A percentile compares a stretch with the other conserved stretches of the same genome.
Conservation (phyloP, 2,329 filamentous ascomycete genomes). For the Xylaria sp. region DNA sequence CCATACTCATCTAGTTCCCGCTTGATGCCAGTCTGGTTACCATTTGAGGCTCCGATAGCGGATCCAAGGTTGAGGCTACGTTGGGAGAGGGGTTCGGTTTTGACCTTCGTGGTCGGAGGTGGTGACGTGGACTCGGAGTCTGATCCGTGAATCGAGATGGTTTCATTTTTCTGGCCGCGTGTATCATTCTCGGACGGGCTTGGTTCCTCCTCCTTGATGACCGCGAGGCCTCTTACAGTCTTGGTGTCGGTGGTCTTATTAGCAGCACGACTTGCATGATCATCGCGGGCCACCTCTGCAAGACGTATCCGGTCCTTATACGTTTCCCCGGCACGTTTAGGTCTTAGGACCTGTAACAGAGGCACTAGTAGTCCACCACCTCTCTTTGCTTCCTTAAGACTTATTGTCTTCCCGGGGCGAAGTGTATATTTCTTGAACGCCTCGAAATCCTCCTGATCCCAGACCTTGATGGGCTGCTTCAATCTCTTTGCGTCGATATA, state of each 20-base stretch:
- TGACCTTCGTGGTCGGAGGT: not conserved
- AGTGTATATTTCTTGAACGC: constrained; percentile 22
- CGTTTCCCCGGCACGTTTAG: not conserved
- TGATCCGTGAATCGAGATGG: constrained; percentile 11
- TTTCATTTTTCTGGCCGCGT: not conserved
- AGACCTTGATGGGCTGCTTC: constrained; percentile 21
- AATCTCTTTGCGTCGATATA: constrained; percentile 24
- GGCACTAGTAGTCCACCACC: constrained; percentile 21
- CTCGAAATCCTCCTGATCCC: constrained; percentile 19
- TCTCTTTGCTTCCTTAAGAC: constrained; percentile 9
- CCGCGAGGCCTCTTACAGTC: not conserved
- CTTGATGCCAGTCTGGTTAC: constrained; percentile 3
- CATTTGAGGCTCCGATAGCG: not conserved
- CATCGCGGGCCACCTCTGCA: constrained; percentile 1
- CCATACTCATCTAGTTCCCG: not conserved
- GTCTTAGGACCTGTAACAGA: constrained; percentile 17
- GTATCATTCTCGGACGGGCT: not conserved
- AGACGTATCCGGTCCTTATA: not conserved
- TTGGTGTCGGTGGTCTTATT: not conserved
- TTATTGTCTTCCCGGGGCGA: constrained; percentile 15
- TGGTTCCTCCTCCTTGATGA: constrained; percentile 9
- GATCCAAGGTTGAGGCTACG: constrained; percentile 3
- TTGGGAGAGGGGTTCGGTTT: not conserved
- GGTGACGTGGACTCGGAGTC: constrained; percentile 11
- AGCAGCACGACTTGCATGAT: not conserved